Conservation (phyloP, 768 basidiomycete species). For the Termitomyces sp. region DNA sequence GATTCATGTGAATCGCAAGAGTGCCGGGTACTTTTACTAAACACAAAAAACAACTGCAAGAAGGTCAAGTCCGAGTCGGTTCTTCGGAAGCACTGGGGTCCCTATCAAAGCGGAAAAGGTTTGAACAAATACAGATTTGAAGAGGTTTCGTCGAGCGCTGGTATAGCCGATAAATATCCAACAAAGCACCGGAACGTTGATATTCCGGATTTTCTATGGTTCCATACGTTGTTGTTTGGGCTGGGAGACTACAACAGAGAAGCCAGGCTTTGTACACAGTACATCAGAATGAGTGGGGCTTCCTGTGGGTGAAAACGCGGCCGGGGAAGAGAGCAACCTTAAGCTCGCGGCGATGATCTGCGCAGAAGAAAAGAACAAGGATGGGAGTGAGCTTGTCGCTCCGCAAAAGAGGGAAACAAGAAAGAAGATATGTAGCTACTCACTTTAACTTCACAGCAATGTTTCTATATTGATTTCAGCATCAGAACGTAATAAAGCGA, state of each 20-base stretch:
- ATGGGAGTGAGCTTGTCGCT: background rate
- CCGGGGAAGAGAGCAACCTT: background rate
- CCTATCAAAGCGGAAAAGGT: slow-evolving; percentile 5
- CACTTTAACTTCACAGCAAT: slow-evolving; percentile 17
- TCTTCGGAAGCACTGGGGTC: background rate
- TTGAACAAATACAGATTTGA: background rate
- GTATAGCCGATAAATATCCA: background rate
- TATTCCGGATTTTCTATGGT: background rate
- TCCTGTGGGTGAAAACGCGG: background rate
- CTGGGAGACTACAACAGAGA: background rate
- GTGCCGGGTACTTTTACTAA: background rate
- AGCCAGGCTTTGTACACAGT: background rate
- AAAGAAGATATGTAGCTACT: background rate
- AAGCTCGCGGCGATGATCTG: slow-evolving; percentile 9
- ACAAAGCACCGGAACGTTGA: background rate
- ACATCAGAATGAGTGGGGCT: background rate
- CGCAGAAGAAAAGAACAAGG: background rate
- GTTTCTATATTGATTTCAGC: slow-evolving; percentile 4
- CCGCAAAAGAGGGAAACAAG: background rate
- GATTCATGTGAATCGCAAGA: background rate
- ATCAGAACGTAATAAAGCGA: slow-evolving; percentile 3
- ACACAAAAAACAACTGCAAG: background rate
- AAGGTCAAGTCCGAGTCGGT: background rate
- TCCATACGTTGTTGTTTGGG: background rate
- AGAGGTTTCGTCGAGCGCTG: background rate